Percentiles rank a stretch among this genome's conserved stretches.
Evolutionary conservation across 2,329 filamentous ascomycete species (phyloP).

Genomic region (Cadophora gregata): DNA sequence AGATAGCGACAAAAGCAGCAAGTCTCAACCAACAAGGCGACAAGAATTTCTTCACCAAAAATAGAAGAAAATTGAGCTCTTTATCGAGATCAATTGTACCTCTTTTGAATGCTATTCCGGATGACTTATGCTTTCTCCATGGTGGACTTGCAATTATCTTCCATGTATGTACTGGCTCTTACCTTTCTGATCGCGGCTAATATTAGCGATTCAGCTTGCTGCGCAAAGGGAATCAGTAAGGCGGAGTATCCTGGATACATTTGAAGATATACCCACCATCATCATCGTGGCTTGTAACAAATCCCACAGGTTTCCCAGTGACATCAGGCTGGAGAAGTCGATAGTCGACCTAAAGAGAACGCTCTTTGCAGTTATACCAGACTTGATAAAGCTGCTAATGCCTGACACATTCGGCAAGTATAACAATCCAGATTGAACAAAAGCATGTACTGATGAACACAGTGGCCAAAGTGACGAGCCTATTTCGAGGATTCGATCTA

Average conservation of each 20-base stretch:
- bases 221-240: neutral
- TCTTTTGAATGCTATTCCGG: conserved; percentile 9
- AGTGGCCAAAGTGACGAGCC: conserved; percentile 10
- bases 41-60: neutral
- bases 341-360: conserved; percentile 14
- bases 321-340: neutral
- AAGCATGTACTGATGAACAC: neutral
- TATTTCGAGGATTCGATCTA: conserved; percentile 10
- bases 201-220: neutral
- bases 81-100: conserved; percentile 1
- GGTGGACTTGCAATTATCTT: conserved; percentile 19
- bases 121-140: conserved; percentile 8
- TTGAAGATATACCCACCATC: conserved; percentile 14
- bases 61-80: conserved; percentile 3
- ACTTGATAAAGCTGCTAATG: conserved; percentile 2
- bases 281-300: conserved; percentile 14
- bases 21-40: neutral
- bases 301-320: conserved; percentile 4
- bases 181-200: neutral
- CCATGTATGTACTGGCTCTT: neutral
- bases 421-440: neutral
- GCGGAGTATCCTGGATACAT: conserved; percentile 10
- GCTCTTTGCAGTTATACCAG: conserved; percentile 12
- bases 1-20: neutral
- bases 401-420: conserved; percentile 16